Percentiles rank a stretch among this genome's conserved stretches.
Evolutionary conservation across 2,329 filamentous ascomycete species (phyloP).

Genomic region (Coleophoma eucalyptorum): DNA sequence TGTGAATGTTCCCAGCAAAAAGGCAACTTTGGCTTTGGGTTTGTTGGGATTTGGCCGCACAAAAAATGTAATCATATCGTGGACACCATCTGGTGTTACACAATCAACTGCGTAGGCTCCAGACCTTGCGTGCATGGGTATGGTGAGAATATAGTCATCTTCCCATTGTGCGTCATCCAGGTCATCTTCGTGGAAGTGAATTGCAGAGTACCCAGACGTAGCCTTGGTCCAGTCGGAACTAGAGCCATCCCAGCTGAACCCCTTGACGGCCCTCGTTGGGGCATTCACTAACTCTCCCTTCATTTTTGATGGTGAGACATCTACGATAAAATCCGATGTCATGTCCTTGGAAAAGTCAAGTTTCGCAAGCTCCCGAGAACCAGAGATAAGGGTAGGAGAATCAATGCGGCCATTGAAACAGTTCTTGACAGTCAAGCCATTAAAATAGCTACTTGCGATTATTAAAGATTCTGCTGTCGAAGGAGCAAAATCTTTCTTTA

Average conservation of each 20-base stretch:
- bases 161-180: slow-evolving; percentile 31
- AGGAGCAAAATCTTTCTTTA: background rate
- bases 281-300: slow-evolving; percentile 27
- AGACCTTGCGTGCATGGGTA: slow-evolving; percentile 17
- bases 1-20: slow-evolving; percentile 32
- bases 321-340: slow-evolving; percentile 18
- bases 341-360: slow-evolving; percentile 22
- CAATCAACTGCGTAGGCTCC: slow-evolving; percentile 26
- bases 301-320: slow-evolving; percentile 20
- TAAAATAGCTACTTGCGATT: background rate
- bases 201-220: slow-evolving; percentile 30
- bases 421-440: background rate
- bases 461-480: slow-evolving; percentile 3
- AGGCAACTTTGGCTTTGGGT: slow-evolving; percentile 13
- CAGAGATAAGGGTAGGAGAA: slow-evolving; percentile 10
- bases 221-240: slow-evolving; percentile 30
- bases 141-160: slow-evolving; percentile 25
- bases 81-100: slow-evolving; percentile 2
- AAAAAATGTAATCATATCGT: slow-evolving; percentile 30
- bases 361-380: slow-evolving; percentile 6
- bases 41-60: slow-evolving; percentile 20
- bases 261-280: slow-evolving; percentile 28
- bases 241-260: slow-evolving; percentile 28
- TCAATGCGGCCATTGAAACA: slow-evolving; percentile 18
- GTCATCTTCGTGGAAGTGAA: slow-evolving; percentile 35